Evolutionary conservation across 2,329 filamentous ascomycete genomes (phyloP), one percentile per base, ranked within the genome.

Genomic region (Helminthosporium solani): DNA sequence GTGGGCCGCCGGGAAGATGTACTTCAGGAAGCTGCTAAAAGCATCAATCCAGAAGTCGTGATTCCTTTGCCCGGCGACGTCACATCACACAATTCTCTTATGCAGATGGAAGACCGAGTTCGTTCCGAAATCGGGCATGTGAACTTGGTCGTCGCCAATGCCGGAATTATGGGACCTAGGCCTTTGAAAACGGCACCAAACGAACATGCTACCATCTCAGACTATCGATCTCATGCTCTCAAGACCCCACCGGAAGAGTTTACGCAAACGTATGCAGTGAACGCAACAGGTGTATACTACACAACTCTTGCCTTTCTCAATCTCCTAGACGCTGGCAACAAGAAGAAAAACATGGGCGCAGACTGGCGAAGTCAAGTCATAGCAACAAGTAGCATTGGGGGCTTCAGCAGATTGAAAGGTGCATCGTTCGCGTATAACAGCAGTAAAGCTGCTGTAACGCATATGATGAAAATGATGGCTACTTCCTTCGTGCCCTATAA

Each of bases 401-500:
- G 48, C 7, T 59, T 55, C 44, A 59, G 48, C 25, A 33, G 57
- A 12, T 33, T 54, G 3, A 25, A 38, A 8, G 47, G 44, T 3
- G 46, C 54, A 23, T 53, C 48, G 1, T 56, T 58, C 46, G 56
- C 59, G n/a, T 61, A 63, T 31, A 56, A 52, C 18, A 52, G 49
- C 23, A 57, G 72, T 39, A 80, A 81, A 55, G 72, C 75, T 0
- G 76, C 70, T 0, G 66, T 70, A 3, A 77, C 70, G 1, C 74
- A 78, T 51, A 52, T 80, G 43, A 71, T 76, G 16, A 80, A 80
- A 60, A 69, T 72, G 60, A 62, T 80, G 16, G 63, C 75, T 0
- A 79, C 76, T 2, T 52, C 51, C 4, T 69, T 64, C 50, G 73
- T 52, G 18, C 68, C 53, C 41, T 73, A 63, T 41, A 60, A 67